Base-by-base conservation (phyloP, 257 asterid genomes). In the Solanum bulbocastanum region DNA sequence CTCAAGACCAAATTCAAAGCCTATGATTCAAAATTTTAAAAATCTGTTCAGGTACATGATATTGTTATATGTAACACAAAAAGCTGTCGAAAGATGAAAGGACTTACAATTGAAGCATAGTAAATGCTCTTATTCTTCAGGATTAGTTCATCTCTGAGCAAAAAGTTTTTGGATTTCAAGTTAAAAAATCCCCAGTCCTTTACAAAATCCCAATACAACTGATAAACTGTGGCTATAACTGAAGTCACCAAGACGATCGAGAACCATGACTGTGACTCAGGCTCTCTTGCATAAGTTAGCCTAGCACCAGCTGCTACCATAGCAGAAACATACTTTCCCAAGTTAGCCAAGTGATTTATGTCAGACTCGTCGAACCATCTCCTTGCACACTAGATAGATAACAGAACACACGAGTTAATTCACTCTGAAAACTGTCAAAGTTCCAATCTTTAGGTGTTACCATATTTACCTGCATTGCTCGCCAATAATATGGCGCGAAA, bases 241-340 rank as follows among this genome's bases (percentile, higher is more conserved):
- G 99, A 97, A 44, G 99, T 97, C 84, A 93, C 92, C 88, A 96
- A 27, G 10, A 95, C 99, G 0, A 93, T 84, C 39, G 69, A 89
- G 92, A 93, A 85, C 99, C 98, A 93, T 6, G 92, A 79, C 2
- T 40, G 72, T 15, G 98, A 73, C 2, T 74, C 88, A 23, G 93
- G 96, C 72, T 96, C 85, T 46, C 96, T 89, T 0, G 94, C 88
- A n/a, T 93, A 97, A 3, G 98, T 96, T 39, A 96, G 86, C 91
- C 99, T 93, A 23, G 99, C 99, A 56, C 99, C 98, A 5, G 99
- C 99, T 23, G 99, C 99, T 88, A 96, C 98, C 99, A 97, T 97
- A 1, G 99, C 99, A 10, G 99, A 97, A 10, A 96, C 96, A 62
- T 97, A 97, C 93, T 97, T 97, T 74, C 99, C 99, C 58, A 97